phyloP scores from a whole-genome alignment of 176 grass and related monocot species.

The Tillandsia leiboldiana region DNA sequence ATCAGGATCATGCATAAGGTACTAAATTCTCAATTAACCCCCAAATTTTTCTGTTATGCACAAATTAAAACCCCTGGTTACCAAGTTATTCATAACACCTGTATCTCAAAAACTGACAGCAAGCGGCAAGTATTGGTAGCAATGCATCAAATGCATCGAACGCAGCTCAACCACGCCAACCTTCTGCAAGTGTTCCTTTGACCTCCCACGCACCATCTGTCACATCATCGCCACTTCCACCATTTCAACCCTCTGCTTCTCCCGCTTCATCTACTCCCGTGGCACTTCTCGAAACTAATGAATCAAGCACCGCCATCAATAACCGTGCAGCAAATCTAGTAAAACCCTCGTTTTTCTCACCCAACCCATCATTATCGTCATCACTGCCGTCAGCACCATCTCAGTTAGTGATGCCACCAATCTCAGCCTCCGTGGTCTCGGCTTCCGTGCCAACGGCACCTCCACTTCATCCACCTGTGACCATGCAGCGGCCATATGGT shows the following conservation, averaged over 20 bases:
- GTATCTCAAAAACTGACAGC: conserved; percentile 14
- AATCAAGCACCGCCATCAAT: conserved; percentile 10
- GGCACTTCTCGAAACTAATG: conserved; percentile 27
- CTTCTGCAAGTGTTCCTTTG: conserved; percentile 16
- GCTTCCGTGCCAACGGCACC: conserved; percentile 14
- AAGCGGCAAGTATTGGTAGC: conserved; percentile 37
- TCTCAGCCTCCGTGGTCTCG: conserved; percentile 3
- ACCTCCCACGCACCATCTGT: conserved; percentile 28
- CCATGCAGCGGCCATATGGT: conserved; percentile 32
- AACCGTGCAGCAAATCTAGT: conserved; percentile 45
- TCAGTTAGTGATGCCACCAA: conserved; percentile 24
- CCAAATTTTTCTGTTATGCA: too few relatives aligned
- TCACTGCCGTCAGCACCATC: conserved; percentile 30
- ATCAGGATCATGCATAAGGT: too few relatives aligned
- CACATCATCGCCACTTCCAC: conserved; percentile 16
- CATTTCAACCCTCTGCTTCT: conserved; percentile 34
- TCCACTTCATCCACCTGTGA: conserved; percentile 25
- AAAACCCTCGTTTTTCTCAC: conserved; percentile 57
- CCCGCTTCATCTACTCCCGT: conserved; percentile 34
- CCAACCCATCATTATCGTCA: conserved; percentile 34
- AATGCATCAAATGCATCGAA: conserved; percentile 30
- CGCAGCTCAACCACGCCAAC: conserved; percentile 26
- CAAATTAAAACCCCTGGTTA: neutral
- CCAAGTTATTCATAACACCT: neutral
- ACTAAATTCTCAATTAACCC: too few relatives aligned